These are phyloP conservation scores for Paecilomyces sp. DNA, from an alignment of 2,329 filamentous ascomycete genomes.

Conservation along the genomic window DNA sequence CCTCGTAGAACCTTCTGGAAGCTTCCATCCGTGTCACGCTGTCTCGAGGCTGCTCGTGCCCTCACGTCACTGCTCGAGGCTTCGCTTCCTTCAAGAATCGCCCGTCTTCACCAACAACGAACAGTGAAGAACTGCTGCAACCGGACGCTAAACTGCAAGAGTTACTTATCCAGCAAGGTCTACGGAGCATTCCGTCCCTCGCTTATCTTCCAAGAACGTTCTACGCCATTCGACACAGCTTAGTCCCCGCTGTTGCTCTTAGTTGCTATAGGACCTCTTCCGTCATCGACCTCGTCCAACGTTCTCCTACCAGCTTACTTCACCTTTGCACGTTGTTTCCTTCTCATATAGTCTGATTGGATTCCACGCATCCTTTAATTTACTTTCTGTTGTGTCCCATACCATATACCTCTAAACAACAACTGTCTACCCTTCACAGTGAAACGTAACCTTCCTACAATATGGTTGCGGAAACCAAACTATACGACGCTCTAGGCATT, in stretches of 20 bases:
- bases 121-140: neutral
- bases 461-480: slow-evolving; percentile 93
- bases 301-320: slow-evolving; percentile 1
- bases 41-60: neutral
- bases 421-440: neutral
- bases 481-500: slow-evolving; percentile 80
- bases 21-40: neutral
- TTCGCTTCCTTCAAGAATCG: neutral
- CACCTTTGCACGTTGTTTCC: slow-evolving; percentile 1
- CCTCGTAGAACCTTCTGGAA: neutral
- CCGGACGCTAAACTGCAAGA: neutral
- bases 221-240: slow-evolving; percentile 26
- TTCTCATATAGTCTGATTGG: slow-evolving; percentile 8
- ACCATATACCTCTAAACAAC: neutral
- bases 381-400: neutral
- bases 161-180: neutral
- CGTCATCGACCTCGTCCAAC: slow-evolving; percentile 4
- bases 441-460: slow-evolving; percentile 20
- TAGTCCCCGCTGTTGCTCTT: neutral
- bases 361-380: neutral
- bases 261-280: neutral
- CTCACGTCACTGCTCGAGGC: neutral
- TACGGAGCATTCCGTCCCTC: neutral
- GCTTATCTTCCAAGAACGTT: slow-evolving; percentile 17
- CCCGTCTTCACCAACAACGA: neutral